A percentile compares a stretch with the other conserved stretches of the same genome.
Evolutionary conservation across 768 basidiomycete species (phyloP).

Genomic region (Leccinellum rugosiceps): DNA sequence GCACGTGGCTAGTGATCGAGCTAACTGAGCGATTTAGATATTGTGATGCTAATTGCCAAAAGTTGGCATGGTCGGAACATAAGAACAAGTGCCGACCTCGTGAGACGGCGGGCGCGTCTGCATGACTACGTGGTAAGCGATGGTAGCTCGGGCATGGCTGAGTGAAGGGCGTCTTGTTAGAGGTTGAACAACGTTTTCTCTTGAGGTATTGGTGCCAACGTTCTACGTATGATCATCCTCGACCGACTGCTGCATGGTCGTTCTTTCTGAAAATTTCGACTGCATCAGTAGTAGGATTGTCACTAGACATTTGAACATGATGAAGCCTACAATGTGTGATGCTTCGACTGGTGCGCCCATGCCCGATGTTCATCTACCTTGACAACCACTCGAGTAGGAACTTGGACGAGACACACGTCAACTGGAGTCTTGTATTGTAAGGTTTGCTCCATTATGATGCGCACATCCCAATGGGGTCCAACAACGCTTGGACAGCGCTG

Average conservation of each 20-base stretch:
- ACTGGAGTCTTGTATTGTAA: neutral
- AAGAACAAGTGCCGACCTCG: constrained; percentile 6
- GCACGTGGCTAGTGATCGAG: neutral
- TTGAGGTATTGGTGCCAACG: no score
- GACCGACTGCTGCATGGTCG: neutral
- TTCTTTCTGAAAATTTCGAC: neutral
- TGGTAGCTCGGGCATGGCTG: neutral
- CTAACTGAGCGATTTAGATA: constrained; percentile 2
- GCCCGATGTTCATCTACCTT: neutral
- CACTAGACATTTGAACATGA: neutral
- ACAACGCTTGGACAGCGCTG: neutral
- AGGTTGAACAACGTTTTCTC: neutral
- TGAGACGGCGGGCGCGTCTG: neutral
- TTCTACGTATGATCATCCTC: no score
- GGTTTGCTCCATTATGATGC: neutral
- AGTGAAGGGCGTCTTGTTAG: neutral
- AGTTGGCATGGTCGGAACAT: constrained; percentile 14
- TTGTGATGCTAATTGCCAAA: constrained; percentile 16
- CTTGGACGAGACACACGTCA: no score
- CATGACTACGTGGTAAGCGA: neutral
- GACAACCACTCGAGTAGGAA: neutral
- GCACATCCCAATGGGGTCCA: neutral
- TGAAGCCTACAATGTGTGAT: neutral
- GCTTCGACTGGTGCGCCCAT: neutral
- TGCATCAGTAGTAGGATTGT: neutral